Evolutionary conservation across 305 asterid species (phyloP), one percentile per base, ranked within the genome.

Genomic region (Fraxinus velutina): DNA sequence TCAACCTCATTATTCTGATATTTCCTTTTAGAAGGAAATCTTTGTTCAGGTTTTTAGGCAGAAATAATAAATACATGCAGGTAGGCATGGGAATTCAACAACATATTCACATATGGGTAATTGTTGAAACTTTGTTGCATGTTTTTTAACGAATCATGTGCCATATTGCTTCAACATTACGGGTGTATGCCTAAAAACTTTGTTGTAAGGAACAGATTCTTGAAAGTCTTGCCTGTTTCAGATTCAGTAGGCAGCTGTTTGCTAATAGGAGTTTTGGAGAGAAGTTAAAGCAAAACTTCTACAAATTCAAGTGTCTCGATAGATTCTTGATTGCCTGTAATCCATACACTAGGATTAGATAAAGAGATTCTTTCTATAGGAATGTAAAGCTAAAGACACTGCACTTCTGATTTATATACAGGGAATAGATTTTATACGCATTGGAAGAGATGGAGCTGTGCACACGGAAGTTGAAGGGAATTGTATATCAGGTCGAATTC

Each of bases 381-480:
- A 32, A 15, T 71, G 47, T 33, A 15, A 30, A 71, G 44, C 78
- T 70, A 30, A 36, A 64, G 29, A 79, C 47, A 73, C 36, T 73
- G 76, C 57, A 62, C 73, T 75, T 10, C 36, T 33, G 29, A 71
- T 71, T 33, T 71, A 33, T 71, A 2, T 83, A 79, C 94, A 94
- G 98, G 97, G 94, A 62, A 83, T 96, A 86, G 95, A 96, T 86
- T 96, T 96, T 85, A 85, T 96, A 64, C 92, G 99, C 85, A 89
- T 96, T 32, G 99, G 99, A 76, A 94, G 98, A 87, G 39, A 85
- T 80, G 99, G 94, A 86, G 93, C 91, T 32, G 98, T 96, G 75
- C 97, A 94, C 57, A 92, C 91, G 83, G 97, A 94, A 39, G 88
- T 96, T 85, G 92, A 82, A 81, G 97, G 86, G 75, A 87, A 92